Evolutionary conservation across 1,284 basidiomycete species (phyloP), one percentile per base, ranked within the genome.

Genomic region (Ustilago sp.): DNA sequence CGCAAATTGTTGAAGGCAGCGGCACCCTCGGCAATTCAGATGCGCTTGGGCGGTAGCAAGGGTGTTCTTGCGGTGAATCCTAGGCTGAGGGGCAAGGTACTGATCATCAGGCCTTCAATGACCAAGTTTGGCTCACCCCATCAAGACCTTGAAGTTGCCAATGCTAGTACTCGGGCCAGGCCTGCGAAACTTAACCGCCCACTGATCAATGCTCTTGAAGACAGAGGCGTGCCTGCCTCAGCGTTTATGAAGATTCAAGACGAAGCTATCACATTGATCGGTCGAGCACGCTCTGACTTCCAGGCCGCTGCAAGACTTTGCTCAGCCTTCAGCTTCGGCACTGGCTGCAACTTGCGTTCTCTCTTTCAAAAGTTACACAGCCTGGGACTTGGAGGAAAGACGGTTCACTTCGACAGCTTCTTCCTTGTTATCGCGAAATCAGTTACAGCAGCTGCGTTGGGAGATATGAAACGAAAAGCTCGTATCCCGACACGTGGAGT

Each of bases 391-490:
- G 54, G 55, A 28, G 59, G 59, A 2, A 23, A 28, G 15, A 38
- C 61, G 15, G 45, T 61, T 13, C 43, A 65, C 19, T 35, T 23
- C 17, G 66, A 63, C 28, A 74, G 66, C 59, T 74, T 74, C 62
- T 68, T 74, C 17, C 54, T 68, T 1, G 52, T 62, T 9, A 50
- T 76, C 4, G 45, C 64, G 28, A 61, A 64, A 11, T 39, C 64
- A 7, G 61, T 72, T 7, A 63, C 56, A 12, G 62, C 69, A 32
- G 68, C 69, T 19, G 74, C 69, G 4, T 51, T 76, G 2, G 74
- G 74, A n/a, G 74, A 76, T 38, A 68, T 76, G 61, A 76, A 76
- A 65, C 53, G 74, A 13, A 76, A 76, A 52, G 68, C 69, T 32
- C 57, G 74, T 8, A 71, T 76, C 8, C 68, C 74, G 1, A 65